Conservation (phyloP, 768 basidiomycete genomes). For the Floccularia luteovirens region DNA sequence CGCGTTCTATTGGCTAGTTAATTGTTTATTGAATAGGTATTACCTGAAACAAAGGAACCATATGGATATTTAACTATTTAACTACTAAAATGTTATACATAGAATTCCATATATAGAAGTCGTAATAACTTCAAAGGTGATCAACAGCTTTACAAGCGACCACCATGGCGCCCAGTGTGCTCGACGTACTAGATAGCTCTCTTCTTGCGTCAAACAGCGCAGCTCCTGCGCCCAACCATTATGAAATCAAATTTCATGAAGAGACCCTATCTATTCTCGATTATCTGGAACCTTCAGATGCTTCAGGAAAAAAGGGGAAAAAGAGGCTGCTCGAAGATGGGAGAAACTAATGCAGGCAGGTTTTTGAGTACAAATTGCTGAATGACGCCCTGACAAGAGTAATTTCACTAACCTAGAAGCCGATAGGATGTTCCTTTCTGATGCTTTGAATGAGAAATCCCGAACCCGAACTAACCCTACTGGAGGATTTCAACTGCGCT, state of each 20-base stretch:
- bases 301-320: no score
- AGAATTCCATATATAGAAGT: neutral
- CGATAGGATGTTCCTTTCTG: slow-evolving; percentile 14
- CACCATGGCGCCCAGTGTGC: neutral
- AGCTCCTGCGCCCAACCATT: neutral
- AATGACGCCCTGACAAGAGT: neutral
- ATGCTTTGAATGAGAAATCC: slow-evolving; percentile 8
- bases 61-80: no score
- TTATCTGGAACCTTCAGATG: no score
- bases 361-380: neutral
- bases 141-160: slow-evolving; percentile 1
- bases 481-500: slow-evolving; percentile 37
- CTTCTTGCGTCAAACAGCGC: neutral
- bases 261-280: neutral
- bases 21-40: no score
- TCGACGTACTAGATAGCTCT: slow-evolving; percentile 6
- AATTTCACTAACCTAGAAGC: neutral
- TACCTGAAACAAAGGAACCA: no score
- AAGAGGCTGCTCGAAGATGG: neutral
- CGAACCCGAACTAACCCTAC: neutral
- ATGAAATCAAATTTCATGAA: neutral
- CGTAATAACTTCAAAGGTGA: neutral
- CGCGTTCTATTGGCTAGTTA: no score
- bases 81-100: no score
- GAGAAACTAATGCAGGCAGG: neutral